phyloP scores from a whole-genome alignment of 2,329 filamentous ascomycete species.

The Colletotrichum sansevieriae region DNA sequence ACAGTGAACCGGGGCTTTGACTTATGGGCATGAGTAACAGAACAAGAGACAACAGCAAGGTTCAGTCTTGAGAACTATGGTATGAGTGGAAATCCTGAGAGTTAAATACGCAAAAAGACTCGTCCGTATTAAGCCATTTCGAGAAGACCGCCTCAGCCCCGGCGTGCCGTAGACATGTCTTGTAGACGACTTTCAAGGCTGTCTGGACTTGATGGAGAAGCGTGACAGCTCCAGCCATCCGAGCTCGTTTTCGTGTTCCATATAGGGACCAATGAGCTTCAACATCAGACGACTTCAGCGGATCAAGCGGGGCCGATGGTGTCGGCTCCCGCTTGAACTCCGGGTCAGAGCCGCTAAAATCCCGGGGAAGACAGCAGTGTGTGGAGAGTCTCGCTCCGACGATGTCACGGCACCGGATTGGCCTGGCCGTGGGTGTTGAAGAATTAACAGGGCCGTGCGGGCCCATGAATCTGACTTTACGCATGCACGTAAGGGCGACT shows the following conservation, averaged over 20 bases:
- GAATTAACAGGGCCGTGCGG: no score
- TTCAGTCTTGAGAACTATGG: background rate
- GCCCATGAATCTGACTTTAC: no score
- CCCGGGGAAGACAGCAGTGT: no score
- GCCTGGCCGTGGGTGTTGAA: no score
- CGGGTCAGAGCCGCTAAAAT: conserved; percentile 25
- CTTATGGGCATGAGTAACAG: background rate
- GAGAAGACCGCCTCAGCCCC: no score
- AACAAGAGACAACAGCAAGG: background rate
- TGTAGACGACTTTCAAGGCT: no score
- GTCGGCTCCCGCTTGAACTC: conserved; percentile 38
- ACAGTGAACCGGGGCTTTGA: background rate
- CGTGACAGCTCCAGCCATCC: conserved; percentile 30
- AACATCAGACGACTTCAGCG: background rate
- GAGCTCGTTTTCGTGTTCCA: conserved; percentile 36
- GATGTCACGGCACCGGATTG: background rate
- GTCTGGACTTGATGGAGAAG: conserved; percentile 11
- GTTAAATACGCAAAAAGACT: background rate
- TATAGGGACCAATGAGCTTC: conserved; percentile 13
- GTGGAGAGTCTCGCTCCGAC: background rate
- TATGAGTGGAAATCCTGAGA: no score
- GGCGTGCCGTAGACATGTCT: no score
- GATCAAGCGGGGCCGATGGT: conserved; percentile 7
- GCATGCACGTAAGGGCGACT: no score
- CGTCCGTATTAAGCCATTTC: background rate